Base-by-base conservation (phyloP, 2,329 filamentous ascomycete genomes). In the Aspergillus puulaauensis region DNA sequence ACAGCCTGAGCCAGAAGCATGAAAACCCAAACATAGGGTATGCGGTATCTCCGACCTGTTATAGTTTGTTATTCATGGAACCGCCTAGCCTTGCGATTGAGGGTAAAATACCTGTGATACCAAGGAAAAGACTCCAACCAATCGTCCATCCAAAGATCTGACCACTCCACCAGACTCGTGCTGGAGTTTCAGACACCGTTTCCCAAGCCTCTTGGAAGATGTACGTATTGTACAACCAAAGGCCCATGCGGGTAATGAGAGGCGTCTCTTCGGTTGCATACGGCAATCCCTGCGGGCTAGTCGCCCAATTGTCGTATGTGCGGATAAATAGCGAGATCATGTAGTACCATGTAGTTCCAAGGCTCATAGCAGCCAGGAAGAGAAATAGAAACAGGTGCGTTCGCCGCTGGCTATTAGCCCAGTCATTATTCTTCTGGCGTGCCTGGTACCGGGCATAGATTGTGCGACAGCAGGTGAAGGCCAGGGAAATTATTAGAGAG, bases 111-210 rank as follows among this genome's bases (percentile, higher is more conserved):
- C 86, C 85, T 70, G 87, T 82, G 40, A 86, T 76, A 2, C 83
- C 82, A 31, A 88, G 74, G 58, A 86, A 81, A 45, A 84, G 72
- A 54, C 80, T 82, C 77, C 82, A 86, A 1, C 83, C 78, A 31
- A 83, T 73, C 12, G 80, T 76, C 27, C 79, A 81, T 12, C 84
- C 73, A 57, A 85, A 83, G 44, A 84, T 76, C 71, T 88, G 85
- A 60, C 84, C 83, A 6, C 81, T 83, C 82, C 86, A 88, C 80
- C 85, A 85, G 66, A 85, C 82, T 15, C 83, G 80, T 49, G 82
- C 79, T 3, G 80, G 76, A 50, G 79, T 82, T 64, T 82, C 81
- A 6, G 82, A 76, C 4, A 85, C 74, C 23, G 85, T 82, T 59
- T 83, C 80, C 57, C 85, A 76, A 11, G 80, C 79, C 67, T 85